Conservation (phyloP, 106 monocot species). For the Chionographis japonica region DNA sequence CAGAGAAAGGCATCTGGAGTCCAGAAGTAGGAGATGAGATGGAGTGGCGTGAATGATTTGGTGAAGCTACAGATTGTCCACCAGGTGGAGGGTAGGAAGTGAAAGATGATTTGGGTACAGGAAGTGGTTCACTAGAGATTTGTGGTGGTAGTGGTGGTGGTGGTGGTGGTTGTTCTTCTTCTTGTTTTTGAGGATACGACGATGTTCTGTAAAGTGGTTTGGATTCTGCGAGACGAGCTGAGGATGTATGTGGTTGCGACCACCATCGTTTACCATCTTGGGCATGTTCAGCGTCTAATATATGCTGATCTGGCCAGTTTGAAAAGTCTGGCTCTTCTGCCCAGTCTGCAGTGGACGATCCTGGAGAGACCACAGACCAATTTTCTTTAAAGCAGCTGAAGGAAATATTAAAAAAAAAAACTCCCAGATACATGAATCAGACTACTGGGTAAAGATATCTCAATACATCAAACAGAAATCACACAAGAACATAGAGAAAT, state of each 20-base stretch:
- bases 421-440: no score
- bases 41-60: slow-evolving; percentile 13
- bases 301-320: slow-evolving; percentile 32
- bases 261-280: slow-evolving; percentile 35
- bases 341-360: slow-evolving; percentile 45
- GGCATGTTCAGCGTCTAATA: slow-evolving; percentile 27
- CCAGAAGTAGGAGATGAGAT: slow-evolving; percentile 17
- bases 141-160: slow-evolving; percentile 19
- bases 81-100: slow-evolving; percentile 32
- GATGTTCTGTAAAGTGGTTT: slow-evolving; percentile 52
- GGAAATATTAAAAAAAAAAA: no score
- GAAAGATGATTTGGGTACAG: slow-evolving; percentile 24
- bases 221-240: slow-evolving; percentile 12
- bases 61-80: slow-evolving; percentile 15
- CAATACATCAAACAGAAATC: no score
- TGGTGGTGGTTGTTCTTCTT: slow-evolving; percentile 8
- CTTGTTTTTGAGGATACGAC: slow-evolving; percentile 44
- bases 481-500: no score
- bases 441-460: no score
- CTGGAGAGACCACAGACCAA: slow-evolving; percentile 3
- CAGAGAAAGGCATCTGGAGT: slow-evolving; percentile 21
- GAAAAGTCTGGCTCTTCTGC: slow-evolving; percentile 28
- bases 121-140: slow-evolving; percentile 29
- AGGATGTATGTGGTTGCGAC: slow-evolving; percentile 32
- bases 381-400: no score